Evolutionary conservation across 495 filamentous ascomycete genomes (phyloP), one percentile per base, ranked within the genome.

Genomic region (Cercophora sp.): DNA sequence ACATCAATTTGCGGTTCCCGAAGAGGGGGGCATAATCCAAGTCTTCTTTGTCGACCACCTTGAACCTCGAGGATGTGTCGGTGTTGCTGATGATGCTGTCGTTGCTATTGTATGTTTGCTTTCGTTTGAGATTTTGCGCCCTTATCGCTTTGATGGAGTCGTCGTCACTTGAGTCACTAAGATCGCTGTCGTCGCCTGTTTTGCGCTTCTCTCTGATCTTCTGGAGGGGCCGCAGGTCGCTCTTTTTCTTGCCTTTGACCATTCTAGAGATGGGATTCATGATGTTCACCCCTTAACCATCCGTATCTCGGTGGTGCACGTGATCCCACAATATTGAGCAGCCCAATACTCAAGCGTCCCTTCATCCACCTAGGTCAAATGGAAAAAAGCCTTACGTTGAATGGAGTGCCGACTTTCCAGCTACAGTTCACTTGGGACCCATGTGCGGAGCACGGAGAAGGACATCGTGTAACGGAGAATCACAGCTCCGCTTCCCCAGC

Each of bases 401-500:
- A n/a, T n/a, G n/a, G n/a, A n/a, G n/a, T n/a, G n/a, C n/a, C n/a
- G n/a, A n/a, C n/a, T n/a, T n/a, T n/a, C n/a, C n/a, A n/a, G n/a
- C n/a, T n/a, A n/a, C n/a, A n/a, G n/a, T n/a, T n/a, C n/a, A n/a
- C n/a, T n/a, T n/a, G n/a, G n/a, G n/a, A n/a, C n/a, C n/a, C n/a
- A n/a, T n/a, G n/a, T n/a, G n/a, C n/a, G n/a, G n/a, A n/a, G n/a
- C n/a, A n/a, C n/a, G n/a, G 39, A 8, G 24, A 8, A 20, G 23
- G 24, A 15, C 26, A 46, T 15, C 22, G 15, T 46, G 43, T 3
- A 29, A 46, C 22, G 43, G 43, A 29, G 24, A 27, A 46, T 46
- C 43, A n/a, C 26, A 29, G 23, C 43, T 46, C 43, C 20, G 9
- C 15, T 46, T 46, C 43, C 43, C 5, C 43, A 27, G 43, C 43